Evolutionary conservation across 306 rosid species (phyloP).

Genomic region (Cucurbita maxima): DNA sequence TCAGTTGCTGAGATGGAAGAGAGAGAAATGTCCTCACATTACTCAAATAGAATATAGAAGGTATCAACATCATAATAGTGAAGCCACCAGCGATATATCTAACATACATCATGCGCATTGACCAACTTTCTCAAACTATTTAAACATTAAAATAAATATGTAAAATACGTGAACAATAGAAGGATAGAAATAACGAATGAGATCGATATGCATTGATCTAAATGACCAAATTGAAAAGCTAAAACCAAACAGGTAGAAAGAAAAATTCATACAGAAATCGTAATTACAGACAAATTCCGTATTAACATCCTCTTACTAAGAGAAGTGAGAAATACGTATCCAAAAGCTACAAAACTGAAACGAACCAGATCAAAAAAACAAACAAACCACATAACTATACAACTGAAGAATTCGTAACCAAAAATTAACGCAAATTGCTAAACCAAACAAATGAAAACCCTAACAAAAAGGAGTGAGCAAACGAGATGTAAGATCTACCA

Average conservation of each 20-base stretch:
- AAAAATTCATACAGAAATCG: neutral
- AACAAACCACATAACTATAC: too few species aligned
- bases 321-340: neutral
- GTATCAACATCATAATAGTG: neutral
- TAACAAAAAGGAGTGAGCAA: neutral
- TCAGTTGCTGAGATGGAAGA: conserved; percentile 37
- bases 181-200: neutral
- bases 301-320: neutral
- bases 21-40: neutral
- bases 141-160: neutral
- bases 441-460: neutral
- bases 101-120: neutral
- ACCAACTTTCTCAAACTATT: neutral
- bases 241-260: neutral
- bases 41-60: neutral
- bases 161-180: neutral
- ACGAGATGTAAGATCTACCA: conserved; percentile 10
- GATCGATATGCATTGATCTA: neutral
- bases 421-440: neutral
- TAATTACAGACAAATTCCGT: neutral
- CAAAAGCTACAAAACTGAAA: neutral
- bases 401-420: neutral
- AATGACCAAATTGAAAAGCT: neutral
- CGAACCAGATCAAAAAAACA: neutral
- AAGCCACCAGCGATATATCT: neutral